Base-by-base conservation (phyloP, 257 asterid species). In the Craterostigma plantagineum region DNA sequence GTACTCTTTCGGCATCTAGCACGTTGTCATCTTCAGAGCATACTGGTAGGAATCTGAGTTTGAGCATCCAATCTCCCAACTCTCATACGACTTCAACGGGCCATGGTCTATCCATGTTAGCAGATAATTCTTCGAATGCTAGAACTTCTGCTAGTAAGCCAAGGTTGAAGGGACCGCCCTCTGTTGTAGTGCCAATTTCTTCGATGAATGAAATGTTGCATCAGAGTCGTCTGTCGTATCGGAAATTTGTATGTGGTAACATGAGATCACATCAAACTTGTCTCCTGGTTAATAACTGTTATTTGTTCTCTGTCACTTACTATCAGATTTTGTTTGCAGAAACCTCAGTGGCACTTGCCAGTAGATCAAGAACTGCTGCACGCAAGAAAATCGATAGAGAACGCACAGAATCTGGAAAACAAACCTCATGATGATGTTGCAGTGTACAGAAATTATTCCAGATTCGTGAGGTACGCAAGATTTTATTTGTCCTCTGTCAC, bases 381-480 rank as follows among this genome's bases (percentile, higher is more conserved):
- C 18, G 67, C 54, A 17, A 77, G 60, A 63, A 55, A 60, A 39
- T 73, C 66, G 43, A 79, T 90, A 18, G 70, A 63, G 64, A 67
- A 64, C 34, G 75, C 83, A 13, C 67, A 81, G 18, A 33, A 48
- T 33, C 37, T 59, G 38, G 50, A 54, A 46, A 53, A 63, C 34
- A 77, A 79, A 17, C 62, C 78, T 55, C 64, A 60, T 52, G 52
- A 73, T 51, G 68, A 68, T 65, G 72, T 80, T 44, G 65, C 55
- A 49, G 59, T 87, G 64, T 87, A 62, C 48, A 68, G 93, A 36
- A 87, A 82, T 51, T 55, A 76, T 46, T 81, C 94, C 33, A 67
- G 60, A 53, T 86, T 86, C 56, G 61, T 56, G 67, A 77, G 96
- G 96, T 78, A 64, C 58, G 33, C 16, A 27, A 60, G 55, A 57